Conservation (phyloP, 192 early-diverging fungal species). For the Chytriomyces sp. region DNA sequence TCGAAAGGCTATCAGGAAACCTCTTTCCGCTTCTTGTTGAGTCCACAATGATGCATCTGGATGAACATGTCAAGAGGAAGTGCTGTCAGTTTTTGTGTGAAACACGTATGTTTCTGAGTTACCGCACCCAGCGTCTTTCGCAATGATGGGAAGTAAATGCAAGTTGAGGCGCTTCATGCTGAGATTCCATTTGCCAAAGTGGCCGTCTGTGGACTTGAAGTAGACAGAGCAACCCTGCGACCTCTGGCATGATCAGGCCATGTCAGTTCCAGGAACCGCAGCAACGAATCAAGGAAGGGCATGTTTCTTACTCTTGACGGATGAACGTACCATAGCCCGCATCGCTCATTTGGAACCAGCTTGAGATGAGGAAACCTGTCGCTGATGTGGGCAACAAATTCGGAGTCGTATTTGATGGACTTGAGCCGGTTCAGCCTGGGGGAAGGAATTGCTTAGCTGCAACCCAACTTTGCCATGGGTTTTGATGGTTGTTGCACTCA, state of each 20-base stretch:
- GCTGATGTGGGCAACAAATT: conserved; percentile 70
- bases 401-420: conserved; percentile 78
- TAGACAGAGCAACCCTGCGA: conserved; percentile 68
- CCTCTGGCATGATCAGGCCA: conserved; percentile 13
- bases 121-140: conserved; percentile 59
- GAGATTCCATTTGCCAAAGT: conserved; percentile 83
- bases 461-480: background rate
- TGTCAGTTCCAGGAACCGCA: conserved; percentile 27
- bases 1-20: conserved; percentile 82
- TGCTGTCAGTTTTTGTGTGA: background rate
- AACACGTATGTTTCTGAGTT: background rate
- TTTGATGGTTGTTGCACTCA: background rate
- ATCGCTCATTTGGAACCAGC: conserved; percentile 80
- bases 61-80: background rate
- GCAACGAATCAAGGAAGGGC: background rate
- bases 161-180: conserved; percentile 80
- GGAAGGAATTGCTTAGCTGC: background rate
- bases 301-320: conserved; percentile 55
- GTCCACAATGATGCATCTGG: conserved; percentile 84
- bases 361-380: conserved; percentile 63
- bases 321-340: conserved; percentile 85
- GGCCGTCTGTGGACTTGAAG: conserved; percentile 95
- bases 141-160: conserved; percentile 68
- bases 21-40: conserved; percentile 84
- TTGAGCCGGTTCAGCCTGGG: conserved; percentile 74